These are phyloP conservation scores for Porodaedalea pini DNA, from an alignment of 1,284 basidiomycete species.

Conservation along the genomic window DNA sequence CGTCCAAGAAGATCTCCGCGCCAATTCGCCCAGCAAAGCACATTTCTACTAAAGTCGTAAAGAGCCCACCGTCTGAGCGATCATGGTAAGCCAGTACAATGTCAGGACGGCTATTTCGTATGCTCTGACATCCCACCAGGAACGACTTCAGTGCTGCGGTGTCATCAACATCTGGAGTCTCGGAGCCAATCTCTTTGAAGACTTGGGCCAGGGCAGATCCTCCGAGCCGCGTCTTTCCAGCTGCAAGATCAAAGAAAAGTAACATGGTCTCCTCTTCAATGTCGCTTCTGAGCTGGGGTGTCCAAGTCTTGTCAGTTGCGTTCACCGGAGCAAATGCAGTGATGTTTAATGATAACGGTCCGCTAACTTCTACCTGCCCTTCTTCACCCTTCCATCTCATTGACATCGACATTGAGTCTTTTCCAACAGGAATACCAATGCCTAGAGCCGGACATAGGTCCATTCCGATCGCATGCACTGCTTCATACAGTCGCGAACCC, in stretches of 20 bases:
- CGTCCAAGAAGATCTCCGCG: constrained; percentile 64
- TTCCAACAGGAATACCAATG: constrained; percentile 94
- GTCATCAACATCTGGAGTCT: constrained; percentile 87
- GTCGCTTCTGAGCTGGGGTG: constrained; percentile 79
- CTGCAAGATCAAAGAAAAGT: constrained; percentile 87
- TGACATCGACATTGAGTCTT: constrained; percentile 99
- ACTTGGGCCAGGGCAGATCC: constrained; percentile 96
- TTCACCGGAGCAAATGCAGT: constrained; percentile 92
- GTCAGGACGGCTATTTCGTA: constrained; percentile 57
- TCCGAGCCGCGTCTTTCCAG: constrained; percentile 82
- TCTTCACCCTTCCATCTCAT: constrained; percentile 85
- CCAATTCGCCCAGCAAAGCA: constrained; percentile 89
- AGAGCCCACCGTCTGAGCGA: constrained; percentile 93
- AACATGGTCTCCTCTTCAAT: constrained; percentile 65
- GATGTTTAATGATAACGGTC: constrained; percentile 89
- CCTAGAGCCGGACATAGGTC: constrained; percentile 95
- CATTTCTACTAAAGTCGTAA: constrained; percentile 95
- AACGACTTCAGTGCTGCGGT: constrained; percentile 76
- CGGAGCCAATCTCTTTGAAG: constrained; percentile 88
- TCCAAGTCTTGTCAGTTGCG: constrained; percentile 85
- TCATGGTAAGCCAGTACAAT: constrained; percentile 95
- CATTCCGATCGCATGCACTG: constrained; percentile 89
- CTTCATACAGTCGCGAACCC: constrained; percentile 88
- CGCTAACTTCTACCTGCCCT: constrained; percentile 77
- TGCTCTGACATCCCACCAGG: constrained; percentile 69